phyloP scores from a whole-genome alignment of 2,329 filamentous ascomycete species.

The Xylaria digitata region DNA sequence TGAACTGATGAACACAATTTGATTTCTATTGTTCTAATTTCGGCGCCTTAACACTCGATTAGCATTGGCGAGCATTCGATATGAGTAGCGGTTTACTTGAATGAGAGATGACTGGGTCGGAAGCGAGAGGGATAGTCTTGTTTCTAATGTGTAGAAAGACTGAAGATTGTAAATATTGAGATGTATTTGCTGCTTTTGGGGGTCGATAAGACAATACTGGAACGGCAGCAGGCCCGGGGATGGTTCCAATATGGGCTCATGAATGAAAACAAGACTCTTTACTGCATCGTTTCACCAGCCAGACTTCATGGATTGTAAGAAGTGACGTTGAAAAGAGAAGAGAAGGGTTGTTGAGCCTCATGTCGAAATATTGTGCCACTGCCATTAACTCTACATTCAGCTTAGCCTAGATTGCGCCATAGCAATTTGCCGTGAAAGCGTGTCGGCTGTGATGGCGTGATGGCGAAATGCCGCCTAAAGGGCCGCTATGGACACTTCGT shows the following conservation, averaged over 20 bases:
- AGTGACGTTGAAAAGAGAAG: constrained; percentile 42
- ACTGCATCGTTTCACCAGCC: not conserved
- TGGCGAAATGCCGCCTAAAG: constrained; percentile 34
- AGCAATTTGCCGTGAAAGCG: constrained; percentile 24
- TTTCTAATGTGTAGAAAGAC: not conserved
- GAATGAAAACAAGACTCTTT: constrained; percentile 16
- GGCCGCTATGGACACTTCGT: constrained; percentile 6
- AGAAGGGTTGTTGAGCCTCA: constrained; percentile 44
- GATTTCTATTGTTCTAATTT: constrained; percentile 16
- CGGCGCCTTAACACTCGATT: constrained; percentile 34
- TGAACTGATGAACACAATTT: not conserved
- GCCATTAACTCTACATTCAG: constrained; percentile 38
- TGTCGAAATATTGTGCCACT: constrained; percentile 36
- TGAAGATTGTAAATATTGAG: not conserved
- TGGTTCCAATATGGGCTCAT: not conserved
- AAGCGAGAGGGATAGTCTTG: not conserved
- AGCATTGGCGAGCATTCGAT: constrained; percentile 27
- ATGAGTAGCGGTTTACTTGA: constrained; percentile 7
- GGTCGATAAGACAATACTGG: not conserved
- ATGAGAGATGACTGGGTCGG: not conserved
- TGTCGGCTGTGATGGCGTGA: constrained; percentile 35
- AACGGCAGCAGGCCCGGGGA: not conserved
- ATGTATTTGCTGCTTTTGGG: not conserved
- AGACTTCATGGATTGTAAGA: constrained; percentile 23
- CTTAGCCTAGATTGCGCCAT: constrained; percentile 50